Evolutionary conservation across 768 basidiomycete genomes (phyloP).

Genomic region (Botryobasidium botryosum): DNA sequence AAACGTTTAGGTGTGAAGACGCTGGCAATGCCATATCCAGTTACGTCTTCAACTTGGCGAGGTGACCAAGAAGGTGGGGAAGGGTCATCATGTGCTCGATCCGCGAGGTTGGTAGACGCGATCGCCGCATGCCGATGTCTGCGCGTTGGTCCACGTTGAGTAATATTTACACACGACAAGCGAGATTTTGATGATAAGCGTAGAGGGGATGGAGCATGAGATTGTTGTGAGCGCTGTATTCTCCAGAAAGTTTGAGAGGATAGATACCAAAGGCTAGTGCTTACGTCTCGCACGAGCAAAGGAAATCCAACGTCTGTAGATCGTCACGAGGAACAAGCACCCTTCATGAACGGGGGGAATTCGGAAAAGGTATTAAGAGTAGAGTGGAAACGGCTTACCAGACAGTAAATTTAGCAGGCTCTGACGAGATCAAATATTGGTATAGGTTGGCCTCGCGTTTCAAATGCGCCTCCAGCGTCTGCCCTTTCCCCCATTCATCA

Average conservation of each 20-base stretch:
- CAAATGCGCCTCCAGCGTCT: conserved; percentile 31
- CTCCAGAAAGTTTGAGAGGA: background rate
- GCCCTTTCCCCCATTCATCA: conserved; percentile 29
- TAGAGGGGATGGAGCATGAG: too few species aligned
- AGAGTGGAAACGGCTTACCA: too few species aligned
- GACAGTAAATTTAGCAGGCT: too few species aligned
- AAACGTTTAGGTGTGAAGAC: background rate
- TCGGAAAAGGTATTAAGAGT: conserved; percentile 28
- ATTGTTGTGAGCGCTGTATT: conserved; percentile 13
- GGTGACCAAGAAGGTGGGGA: too few species aligned
- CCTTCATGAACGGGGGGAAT: conserved; percentile 36
- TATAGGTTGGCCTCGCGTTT: conserved; percentile 27
- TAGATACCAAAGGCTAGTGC: too few species aligned
- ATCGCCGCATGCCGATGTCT: too few species aligned
- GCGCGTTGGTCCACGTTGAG: too few species aligned
- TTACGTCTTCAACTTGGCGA: too few species aligned
- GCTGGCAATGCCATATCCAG: background rate
- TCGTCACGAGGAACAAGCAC: conserved; percentile 37
- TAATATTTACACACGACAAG: too few species aligned
- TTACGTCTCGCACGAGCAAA: conserved; percentile 48
- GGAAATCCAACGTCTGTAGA: conserved; percentile 34
- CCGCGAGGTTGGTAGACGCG: too few species aligned
- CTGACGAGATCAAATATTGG: conserved; percentile 27
- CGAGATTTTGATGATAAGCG: too few species aligned
- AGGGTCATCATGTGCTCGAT: too few species aligned